These are phyloP conservation scores for Hylodesmum podocarpum DNA, from an alignment of 306 rosid species.

Conservation along the genomic window DNA sequence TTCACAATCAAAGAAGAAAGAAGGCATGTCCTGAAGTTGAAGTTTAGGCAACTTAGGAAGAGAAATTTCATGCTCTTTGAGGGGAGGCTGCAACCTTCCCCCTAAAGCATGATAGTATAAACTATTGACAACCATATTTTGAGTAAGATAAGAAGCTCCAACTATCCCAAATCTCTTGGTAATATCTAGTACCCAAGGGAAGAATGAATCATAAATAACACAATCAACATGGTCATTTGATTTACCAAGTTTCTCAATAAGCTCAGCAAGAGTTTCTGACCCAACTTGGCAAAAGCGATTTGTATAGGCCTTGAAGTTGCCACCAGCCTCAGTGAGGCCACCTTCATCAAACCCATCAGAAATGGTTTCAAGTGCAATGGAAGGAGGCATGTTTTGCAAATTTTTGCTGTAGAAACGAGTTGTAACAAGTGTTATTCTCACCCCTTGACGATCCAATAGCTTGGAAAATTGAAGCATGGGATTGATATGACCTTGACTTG, in stretches of 20 bases:
- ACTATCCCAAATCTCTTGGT: conserved; percentile 9
- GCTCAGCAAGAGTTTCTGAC: not conserved
- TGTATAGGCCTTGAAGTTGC: not conserved
- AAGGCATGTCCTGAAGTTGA: conserved; percentile 19
- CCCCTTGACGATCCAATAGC: conserved; percentile 1
- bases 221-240: not conserved
- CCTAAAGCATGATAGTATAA: conserved; percentile 4
- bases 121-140: not conserved
- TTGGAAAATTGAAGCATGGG: not conserved
- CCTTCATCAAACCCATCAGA: conserved; percentile 19
- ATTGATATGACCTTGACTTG: not conserved
- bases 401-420: not conserved
- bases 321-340: not conserved
- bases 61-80: not conserved
- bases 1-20: not conserved
- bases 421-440: not conserved
- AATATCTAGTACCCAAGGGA: conserved; percentile 14
- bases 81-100: not conserved
- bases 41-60: conserved; percentile 10
- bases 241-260: not conserved
- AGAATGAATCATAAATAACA: not conserved
- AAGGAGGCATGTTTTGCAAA: not conserved
- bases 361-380: conserved; percentile 6
- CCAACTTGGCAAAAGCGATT: not conserved
- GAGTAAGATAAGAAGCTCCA: conserved; percentile 15